A percentile compares a stretch with the other conserved stretches of the same genome.
Conservation (phyloP, 169 alveolate species). For the Plasmodium knowlesi region DNA sequence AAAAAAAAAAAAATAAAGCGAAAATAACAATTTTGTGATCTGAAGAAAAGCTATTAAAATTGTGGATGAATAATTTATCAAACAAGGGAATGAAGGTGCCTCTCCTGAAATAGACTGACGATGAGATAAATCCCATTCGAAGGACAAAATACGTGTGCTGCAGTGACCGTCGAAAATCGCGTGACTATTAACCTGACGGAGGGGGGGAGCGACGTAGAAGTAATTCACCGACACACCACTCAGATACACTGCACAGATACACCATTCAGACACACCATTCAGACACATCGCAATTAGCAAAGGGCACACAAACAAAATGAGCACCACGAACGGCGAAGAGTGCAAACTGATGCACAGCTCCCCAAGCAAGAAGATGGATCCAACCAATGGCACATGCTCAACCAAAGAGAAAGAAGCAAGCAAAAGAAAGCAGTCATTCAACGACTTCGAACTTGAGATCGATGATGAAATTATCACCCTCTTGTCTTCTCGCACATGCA, state of each 20-base stretch:
- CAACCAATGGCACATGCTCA: not conserved
- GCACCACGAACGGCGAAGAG: not conserved
- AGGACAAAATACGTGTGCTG: not conserved
- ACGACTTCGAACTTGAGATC: conserved; percentile 43
- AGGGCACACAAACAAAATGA: conserved; percentile 5
- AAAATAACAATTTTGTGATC: not conserved
- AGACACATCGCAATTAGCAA: not conserved
- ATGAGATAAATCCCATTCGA: not conserved
- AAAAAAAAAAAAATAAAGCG: not conserved
- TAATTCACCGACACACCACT: not conserved
- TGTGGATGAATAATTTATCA: not conserved
- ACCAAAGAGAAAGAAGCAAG: not conserved
- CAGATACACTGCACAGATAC: not conserved
- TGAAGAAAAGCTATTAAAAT: not conserved
- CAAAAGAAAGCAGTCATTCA: not conserved
- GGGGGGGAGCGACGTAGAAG: not conserved
- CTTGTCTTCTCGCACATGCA: conserved; percentile 13
- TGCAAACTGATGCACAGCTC: not conserved
- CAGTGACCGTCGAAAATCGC: not conserved
- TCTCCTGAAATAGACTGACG: not conserved
- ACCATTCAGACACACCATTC: not conserved
- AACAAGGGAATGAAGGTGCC: not conserved
- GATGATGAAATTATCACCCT: conserved; percentile 30
- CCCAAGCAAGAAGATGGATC: not conserved
- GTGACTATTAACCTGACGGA: not conserved